Percentiles rank a stretch among this genome's conserved stretches.
Conservation (phyloP, 2,329 filamentous ascomycete genomes). For the Neonectria coccinea region DNA sequence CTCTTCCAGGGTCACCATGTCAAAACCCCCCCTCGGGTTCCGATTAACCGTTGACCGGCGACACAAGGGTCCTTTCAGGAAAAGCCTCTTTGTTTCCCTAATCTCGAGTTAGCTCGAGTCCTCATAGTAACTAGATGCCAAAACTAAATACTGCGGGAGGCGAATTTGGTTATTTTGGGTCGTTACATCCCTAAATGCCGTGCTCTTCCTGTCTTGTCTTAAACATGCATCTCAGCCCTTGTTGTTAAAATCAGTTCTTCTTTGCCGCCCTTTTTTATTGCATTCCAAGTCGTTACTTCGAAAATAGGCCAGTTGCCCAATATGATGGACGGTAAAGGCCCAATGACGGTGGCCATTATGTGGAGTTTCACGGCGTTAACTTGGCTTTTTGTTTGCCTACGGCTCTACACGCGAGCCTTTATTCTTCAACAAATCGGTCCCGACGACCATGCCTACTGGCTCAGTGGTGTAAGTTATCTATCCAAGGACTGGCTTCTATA, state of each 20-base stretch:
- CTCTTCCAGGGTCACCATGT: conserved; percentile 2
- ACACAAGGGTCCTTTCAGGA: background rate
- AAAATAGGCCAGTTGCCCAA: conserved; percentile 10
- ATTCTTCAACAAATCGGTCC: conserved; percentile 45
- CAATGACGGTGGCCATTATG: conserved; percentile 41
- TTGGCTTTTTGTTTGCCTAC: conserved; percentile 49
- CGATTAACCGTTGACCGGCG: background rate
- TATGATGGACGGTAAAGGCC: conserved; percentile 38
- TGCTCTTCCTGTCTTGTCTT: background rate
- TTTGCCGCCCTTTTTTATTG: background rate
- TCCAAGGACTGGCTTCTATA: background rate
- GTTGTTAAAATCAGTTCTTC: background rate
- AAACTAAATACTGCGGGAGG: background rate
- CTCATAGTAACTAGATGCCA: background rate
- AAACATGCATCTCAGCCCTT: conserved; percentile 3
- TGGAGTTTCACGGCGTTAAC: conserved; percentile 41
- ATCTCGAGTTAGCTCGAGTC: background rate
- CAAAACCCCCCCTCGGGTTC: background rate
- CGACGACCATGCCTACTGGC: conserved; percentile 50
- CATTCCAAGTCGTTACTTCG: background rate
- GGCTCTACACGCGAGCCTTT: conserved; percentile 51
- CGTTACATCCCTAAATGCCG: background rate
- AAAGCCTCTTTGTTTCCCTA: conserved; percentile 3
- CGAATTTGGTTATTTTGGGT: conserved; percentile 8
- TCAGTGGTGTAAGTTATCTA: conserved; percentile 22